phyloP scores from a whole-genome alignment of 805 yeast genomes.

The Ogataea minuta region DNA sequence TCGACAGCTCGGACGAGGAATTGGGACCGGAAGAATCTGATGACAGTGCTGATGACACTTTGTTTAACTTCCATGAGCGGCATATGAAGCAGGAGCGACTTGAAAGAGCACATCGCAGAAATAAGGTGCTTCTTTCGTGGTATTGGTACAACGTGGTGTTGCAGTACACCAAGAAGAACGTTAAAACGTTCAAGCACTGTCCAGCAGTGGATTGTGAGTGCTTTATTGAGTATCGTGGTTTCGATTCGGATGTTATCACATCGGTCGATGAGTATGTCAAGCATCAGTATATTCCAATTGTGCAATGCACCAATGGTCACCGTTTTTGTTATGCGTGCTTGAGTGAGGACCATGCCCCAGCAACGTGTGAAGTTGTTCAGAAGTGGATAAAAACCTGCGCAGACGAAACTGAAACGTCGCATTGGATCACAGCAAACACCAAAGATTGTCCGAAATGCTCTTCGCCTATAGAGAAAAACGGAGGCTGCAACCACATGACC shows the following conservation, averaged over 20 bases:
- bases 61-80: conserved; percentile 27
- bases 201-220: conserved; percentile 78
- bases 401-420: conserved; percentile 84
- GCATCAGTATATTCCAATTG: conserved; percentile 54
- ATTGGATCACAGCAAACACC: conserved; percentile 85
- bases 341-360: conserved; percentile 75
- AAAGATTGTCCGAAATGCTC: conserved; percentile 83
- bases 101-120: conserved; percentile 25
- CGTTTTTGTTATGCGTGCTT: conserved; percentile 78
- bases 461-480: conserved; percentile 82
- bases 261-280: conserved; percentile 27
- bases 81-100: conserved; percentile 21
- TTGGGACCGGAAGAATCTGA: conserved; percentile 5
- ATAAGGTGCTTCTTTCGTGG: conserved; percentile 33
- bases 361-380: conserved; percentile 69
- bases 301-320: conserved; percentile 63
- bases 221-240: conserved; percentile 43
- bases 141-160: conserved; percentile 44
- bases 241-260: conserved; percentile 30
- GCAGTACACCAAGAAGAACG: conserved; percentile 50
- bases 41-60: conserved; percentile 11
- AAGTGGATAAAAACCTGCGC: conserved; percentile 76
- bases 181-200: conserved; percentile 63
- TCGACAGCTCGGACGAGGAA: conserved; percentile 11
- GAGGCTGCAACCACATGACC: conserved; percentile 97